phyloP scores from a whole-genome alignment of 305 asterid species.

The Fraxinus floribunda region DNA sequence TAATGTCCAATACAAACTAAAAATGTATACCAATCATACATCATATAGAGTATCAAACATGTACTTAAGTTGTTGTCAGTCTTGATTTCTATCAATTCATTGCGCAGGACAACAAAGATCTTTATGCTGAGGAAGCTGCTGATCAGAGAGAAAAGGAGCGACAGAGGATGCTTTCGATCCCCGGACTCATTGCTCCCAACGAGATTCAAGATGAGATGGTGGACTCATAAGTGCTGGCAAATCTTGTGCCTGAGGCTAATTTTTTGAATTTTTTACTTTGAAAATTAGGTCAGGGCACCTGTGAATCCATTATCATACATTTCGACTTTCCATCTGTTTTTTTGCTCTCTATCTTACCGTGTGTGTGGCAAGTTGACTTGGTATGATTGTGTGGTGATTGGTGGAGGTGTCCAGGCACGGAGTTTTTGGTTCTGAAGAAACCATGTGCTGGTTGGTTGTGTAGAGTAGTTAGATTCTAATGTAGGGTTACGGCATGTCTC shows the following conservation, averaged over 20 bases:
- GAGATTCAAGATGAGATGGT: conserved; percentile 94
- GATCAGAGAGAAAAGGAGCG: conserved; percentile 84
- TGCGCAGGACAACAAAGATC: conserved; percentile 92
- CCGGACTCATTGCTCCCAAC: conserved; percentile 86
- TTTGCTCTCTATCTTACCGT: conserved; percentile 23
- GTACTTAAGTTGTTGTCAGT: not conserved
- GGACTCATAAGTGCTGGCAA: conserved; percentile 46
- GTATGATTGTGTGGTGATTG: conserved; percentile 30
- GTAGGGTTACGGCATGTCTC: conserved; percentile 33
- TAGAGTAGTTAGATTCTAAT: conserved; percentile 55
- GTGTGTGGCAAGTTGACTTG: conserved; percentile 18
- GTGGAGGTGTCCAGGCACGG: conserved; percentile 32
- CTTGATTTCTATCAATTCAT: not conserved
- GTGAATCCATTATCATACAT: conserved; percentile 20
- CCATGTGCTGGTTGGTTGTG: conserved; percentile 41
- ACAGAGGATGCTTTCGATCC: conserved; percentile 82
- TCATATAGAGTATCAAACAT: not conserved
- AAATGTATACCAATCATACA: not conserved
- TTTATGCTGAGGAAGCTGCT: conserved; percentile 96
- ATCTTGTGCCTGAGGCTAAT: conserved; percentile 25
- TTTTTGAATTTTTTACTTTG: conserved; percentile 31
- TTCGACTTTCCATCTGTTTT: conserved; percentile 25
- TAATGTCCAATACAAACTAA: not conserved
- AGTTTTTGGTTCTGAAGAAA: conserved; percentile 31
- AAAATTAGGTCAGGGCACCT: conserved; percentile 24